phyloP scores from a whole-genome alignment of 345 rosid genomes.

The Eucalyptus marginata region DNA sequence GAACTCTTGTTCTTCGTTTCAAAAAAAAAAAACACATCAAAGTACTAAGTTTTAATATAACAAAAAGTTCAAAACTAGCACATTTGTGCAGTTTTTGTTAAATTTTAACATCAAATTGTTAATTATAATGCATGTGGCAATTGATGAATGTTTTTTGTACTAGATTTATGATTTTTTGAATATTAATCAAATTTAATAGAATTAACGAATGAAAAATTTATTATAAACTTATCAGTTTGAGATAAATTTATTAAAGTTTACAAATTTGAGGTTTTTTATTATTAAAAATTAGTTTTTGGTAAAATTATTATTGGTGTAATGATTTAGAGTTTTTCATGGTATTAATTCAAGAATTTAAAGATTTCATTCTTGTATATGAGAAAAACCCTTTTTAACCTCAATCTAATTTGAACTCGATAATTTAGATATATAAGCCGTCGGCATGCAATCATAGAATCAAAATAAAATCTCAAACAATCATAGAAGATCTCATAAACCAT shows the following conservation, averaged over 20 bases:
- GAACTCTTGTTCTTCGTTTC: background rate
- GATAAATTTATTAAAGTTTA: no score
- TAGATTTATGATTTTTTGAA: accelerated
- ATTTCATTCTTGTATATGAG: no score
- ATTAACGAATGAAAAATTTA: no score
- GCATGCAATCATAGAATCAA: no score
- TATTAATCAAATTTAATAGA: no score
- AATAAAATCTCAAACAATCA: background rate
- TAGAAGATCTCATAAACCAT: background rate
- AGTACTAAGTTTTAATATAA: background rate
- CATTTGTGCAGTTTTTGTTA: background rate
- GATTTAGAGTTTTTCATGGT: no score
- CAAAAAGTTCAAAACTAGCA: accelerated
- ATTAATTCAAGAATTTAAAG: no score
- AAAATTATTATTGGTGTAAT: background rate
- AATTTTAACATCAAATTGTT: accelerated
- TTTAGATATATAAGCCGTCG: accelerated
- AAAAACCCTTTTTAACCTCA: background rate
- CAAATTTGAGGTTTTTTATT: no score
- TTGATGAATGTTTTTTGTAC: no score
- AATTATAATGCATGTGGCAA: no score
- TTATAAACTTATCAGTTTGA: no score
- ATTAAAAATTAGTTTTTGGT: no score
- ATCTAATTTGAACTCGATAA: background rate
- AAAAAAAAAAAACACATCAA: background rate